Evolutionary conservation across 108 stramenopile species (phyloP), one percentile per base, ranked within the genome.

Genomic region (Craspedostauros australis): DNA sequence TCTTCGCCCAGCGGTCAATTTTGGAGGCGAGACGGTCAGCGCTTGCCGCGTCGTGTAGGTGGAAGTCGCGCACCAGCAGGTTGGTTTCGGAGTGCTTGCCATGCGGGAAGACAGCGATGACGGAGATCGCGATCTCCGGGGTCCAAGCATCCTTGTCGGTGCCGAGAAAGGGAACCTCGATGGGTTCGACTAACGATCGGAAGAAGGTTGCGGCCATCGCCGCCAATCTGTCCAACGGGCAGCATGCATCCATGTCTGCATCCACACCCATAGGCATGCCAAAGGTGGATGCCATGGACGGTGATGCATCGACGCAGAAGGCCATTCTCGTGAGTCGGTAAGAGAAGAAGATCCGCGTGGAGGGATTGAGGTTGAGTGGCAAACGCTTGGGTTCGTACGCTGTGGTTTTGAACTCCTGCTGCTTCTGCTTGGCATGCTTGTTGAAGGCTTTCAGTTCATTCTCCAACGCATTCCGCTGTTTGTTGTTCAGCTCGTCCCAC

Each of bases 321-420:
- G 77, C 84, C 39, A 90, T 82, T 9, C 82, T 64, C 7, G 88
- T 86, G 29, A 79, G 57, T 63, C 86, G 84, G 60, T 90, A 90
- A 2, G 79, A 77, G 54, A 84, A 90, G 9, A 70, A 63, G 15
- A 90, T 67, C 5, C 82, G 60, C 11, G 88, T 80, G 16, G 72
- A 65, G 20, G 82, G 77, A 54, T 68, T 67, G 29, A 83, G 52
- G 21, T 67, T 62, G 22, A 90, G 46, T 0, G 88, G 88, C 47
- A 90, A 54, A 26, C 66, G 52, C 29, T 61, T 53, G 16, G 88
- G 88, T 44, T 77, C 75, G 61, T 86, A 71, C 7, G 57, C 51
- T 70, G 73, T 56, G 27, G 56, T 34, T 37, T 58, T 44, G 5
- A 23, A 22, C 11, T 55, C 19, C 7, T 43, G 20, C 9, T 42